Conservation (phyloP, 345 rosid genomes). For the Brassica incana region DNA sequence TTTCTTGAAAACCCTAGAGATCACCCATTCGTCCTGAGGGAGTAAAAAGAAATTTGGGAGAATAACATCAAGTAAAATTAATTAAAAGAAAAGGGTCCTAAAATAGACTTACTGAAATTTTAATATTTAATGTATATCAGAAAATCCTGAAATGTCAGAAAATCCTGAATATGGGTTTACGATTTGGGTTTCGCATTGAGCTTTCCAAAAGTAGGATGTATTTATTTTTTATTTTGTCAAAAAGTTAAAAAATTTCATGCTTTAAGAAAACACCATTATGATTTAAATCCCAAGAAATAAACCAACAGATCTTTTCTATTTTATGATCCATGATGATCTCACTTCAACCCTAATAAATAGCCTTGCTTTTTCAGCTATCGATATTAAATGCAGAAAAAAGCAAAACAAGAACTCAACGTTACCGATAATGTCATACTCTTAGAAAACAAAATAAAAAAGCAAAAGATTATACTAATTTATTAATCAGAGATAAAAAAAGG, state of each 20-base stretch:
- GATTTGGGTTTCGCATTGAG: conserved; percentile 26
- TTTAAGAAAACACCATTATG: conserved; percentile 9
- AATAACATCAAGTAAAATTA: neutral
- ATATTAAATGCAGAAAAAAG: conserved; percentile 32
- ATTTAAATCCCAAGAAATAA: conserved; percentile 39
- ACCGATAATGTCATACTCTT: conserved; percentile 29
- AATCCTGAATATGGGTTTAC: conserved; percentile 23
- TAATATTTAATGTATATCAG: neutral
- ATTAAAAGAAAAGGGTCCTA: neutral
- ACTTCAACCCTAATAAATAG: conserved; percentile 31
- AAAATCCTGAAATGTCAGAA: conserved; percentile 26
- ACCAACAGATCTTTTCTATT: conserved; percentile 27
- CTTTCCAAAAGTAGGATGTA: conserved; percentile 31
- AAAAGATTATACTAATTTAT: neutral
- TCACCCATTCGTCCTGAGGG: conserved; percentile 92
- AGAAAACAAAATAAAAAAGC: neutral
- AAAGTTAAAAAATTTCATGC: neutral
- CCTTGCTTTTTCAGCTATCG: conserved; percentile 35
- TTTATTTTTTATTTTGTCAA: neutral
- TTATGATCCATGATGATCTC: conserved; percentile 27
- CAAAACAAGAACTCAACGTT: conserved; percentile 24
- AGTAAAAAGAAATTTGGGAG: neutral
- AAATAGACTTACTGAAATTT: neutral
- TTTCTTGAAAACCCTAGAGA: conserved; percentile 87
- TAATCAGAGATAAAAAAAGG: neutral